Evolutionary conservation across 2,329 filamentous ascomycete genomes (phyloP).

Genomic region (Colletotrichum eremochloae): DNA sequence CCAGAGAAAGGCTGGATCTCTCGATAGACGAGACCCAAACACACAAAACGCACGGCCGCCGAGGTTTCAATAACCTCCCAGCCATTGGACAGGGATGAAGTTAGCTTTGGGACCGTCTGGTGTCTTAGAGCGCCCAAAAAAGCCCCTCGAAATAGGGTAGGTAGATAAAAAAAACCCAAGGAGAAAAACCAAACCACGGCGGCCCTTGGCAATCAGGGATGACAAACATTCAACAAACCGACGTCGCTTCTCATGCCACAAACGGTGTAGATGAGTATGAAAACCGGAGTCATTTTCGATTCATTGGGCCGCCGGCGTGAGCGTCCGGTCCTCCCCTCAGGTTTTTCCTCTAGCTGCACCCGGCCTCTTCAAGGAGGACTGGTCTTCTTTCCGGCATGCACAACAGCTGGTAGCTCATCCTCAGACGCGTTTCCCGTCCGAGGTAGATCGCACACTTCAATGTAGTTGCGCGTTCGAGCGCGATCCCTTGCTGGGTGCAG

Average conservation of each 20-base stretch:
- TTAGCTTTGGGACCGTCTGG: constrained; percentile 8
- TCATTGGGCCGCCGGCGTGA: neutral
- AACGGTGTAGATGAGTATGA: constrained; percentile 4
- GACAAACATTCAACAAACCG: neutral
- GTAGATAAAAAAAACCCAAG: neutral
- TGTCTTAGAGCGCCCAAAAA: constrained; percentile 18
- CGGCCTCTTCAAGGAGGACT: neutral
- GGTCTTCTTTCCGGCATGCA: neutral
- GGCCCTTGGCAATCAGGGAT: constrained; percentile 10
- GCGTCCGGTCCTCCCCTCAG: neutral
- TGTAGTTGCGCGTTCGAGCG: neutral
- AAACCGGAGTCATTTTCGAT: neutral
- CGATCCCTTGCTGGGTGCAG: constrained; percentile 1
- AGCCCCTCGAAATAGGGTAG: constrained; percentile 1
- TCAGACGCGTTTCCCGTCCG: neutral
- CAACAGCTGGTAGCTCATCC: neutral
- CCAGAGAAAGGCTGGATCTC: constrained; percentile 13
- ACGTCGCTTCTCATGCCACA: neutral
- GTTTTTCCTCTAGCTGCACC: neutral
- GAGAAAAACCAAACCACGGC: neutral
- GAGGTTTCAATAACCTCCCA: neutral
- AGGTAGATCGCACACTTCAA: neutral
- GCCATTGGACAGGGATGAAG: constrained; percentile 6
- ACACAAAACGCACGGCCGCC: constrained; percentile 3
- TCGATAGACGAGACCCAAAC: neutral